A percentile compares a stretch with the other conserved stretches of the same genome.
Evolutionary conservation across 345 rosid species (phyloP).

Genomic region (Streptanthus diversifolius): DNA sequence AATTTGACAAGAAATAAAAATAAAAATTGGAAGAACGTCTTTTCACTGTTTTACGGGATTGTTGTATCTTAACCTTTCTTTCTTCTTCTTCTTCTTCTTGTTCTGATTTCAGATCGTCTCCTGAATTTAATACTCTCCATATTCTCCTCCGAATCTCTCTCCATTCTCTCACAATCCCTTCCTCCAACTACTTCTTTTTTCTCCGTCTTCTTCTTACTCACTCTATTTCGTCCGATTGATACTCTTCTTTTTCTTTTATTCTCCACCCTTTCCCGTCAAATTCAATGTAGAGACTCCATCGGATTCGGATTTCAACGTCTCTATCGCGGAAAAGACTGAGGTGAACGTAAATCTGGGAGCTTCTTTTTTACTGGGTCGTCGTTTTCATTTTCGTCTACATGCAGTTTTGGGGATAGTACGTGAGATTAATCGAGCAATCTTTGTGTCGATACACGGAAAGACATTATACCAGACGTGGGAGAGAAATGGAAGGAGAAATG

Average conservation of each 20-base stretch:
- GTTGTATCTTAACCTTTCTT: not conserved
- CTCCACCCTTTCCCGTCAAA: not conserved
- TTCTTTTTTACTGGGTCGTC: not conserved
- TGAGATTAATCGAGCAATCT: constrained; percentile 20
- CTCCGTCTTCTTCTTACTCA: constrained; percentile 12
- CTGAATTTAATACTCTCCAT: not conserved
- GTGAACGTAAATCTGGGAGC: constrained; percentile 49
- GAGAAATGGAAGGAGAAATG: constrained; percentile 40
- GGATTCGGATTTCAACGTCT: constrained; percentile 41
- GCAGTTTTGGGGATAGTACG: constrained; percentile 43
- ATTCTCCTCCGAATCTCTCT: not conserved
- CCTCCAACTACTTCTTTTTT: not conserved
- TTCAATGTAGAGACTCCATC: not conserved
- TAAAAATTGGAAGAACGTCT: constrained; percentile 4
- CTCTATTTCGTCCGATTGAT: constrained; percentile 14
- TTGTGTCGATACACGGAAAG: not conserved
- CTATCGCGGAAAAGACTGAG: not conserved
- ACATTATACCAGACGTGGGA: not conserved
- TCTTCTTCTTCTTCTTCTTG: not conserved
- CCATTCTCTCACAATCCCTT: not conserved
- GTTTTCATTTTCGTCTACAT: constrained; percentile 29
- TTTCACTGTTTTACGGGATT: constrained; percentile 13
- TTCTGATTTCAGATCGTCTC: constrained; percentile 32
- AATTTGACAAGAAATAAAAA: no score
- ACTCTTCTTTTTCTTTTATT: not conserved